A percentile compares a stretch with the other conserved stretches of the same genome.
Evolutionary conservation across 2,329 filamentous ascomycete genomes (phyloP).

Genomic region (Paraphaeosphaeria minitans): DNA sequence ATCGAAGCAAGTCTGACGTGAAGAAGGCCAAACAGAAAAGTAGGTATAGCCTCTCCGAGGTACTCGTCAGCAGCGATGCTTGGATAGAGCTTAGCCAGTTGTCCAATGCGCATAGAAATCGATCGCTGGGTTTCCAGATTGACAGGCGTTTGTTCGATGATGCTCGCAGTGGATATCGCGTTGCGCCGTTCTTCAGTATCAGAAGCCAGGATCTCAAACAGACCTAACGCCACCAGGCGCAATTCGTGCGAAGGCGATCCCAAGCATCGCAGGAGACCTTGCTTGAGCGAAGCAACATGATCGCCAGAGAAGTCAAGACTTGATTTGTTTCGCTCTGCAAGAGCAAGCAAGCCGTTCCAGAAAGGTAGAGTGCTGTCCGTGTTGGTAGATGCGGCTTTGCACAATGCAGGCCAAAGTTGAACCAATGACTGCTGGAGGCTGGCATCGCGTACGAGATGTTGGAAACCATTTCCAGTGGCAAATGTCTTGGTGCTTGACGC

Average conservation of each 20-base stretch:
- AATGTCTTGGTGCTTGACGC: constrained; percentile 54
- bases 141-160: constrained; percentile 81
- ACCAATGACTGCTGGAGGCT: constrained; percentile 57
- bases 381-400: constrained; percentile 69
- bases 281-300: constrained; percentile 66
- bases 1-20: constrained; percentile 83
- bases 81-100: constrained; percentile 70
- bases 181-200: constrained; percentile 57
- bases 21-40: constrained; percentile 86
- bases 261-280: constrained; percentile 73
- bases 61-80: constrained; percentile 64
- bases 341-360: constrained; percentile 49
- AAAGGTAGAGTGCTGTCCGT: constrained; percentile 56
- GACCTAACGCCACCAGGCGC: constrained; percentile 72
- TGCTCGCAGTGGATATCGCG: constrained; percentile 68
- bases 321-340: constrained; percentile 70
- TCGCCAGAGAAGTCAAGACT: constrained; percentile 54
- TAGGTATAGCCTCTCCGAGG: constrained; percentile 73
- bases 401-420: constrained; percentile 67
- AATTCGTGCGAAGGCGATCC: constrained; percentile 75
- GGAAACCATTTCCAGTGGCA: constrained; percentile 75
- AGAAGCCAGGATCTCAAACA: constrained; percentile 66
- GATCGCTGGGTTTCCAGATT: constrained; percentile 75
- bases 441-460: constrained; percentile 68
- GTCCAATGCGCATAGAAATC: constrained; percentile 84